A percentile compares a stretch with the other conserved stretches of the same genome.
phyloP scores from a whole-genome alignment of 2,329 filamentous ascomycete genomes.

The Lojkania enalia region DNA sequence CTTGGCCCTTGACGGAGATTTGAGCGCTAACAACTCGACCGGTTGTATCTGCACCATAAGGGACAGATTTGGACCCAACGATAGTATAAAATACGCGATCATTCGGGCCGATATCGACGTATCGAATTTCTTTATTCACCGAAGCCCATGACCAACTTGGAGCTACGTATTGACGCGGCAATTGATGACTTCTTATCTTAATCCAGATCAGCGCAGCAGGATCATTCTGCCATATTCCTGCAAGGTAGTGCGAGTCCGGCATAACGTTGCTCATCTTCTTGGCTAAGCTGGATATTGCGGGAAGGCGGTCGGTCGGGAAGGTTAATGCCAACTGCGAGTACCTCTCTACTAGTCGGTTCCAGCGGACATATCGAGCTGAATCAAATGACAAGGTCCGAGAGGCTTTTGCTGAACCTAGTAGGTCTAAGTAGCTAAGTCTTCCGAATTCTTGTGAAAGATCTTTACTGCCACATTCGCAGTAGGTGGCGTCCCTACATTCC shows the following conservation, averaged over 20 bases:
- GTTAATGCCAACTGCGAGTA: not conserved
- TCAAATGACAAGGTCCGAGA: not conserved
- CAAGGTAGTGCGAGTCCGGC: not conserved
- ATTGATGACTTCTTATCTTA: not conserved
- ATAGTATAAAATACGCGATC: not conserved
- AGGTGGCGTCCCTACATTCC: not conserved
- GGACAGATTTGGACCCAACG: not conserved
- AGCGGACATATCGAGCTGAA: not conserved
- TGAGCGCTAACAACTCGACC: not conserved
- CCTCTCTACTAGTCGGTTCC: not conserved
- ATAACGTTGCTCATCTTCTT: not conserved
- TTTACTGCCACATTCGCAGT: not conserved
- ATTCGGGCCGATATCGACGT: not conserved
- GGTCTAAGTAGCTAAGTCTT: not conserved
- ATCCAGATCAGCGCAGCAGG: not conserved
- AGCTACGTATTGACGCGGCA: not conserved
- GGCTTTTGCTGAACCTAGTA: not conserved
- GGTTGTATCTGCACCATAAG: not conserved
- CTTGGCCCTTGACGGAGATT: not conserved
- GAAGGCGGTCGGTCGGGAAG: constrained; percentile 3
- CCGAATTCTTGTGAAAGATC: not conserved
- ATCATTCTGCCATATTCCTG: constrained; percentile 2
- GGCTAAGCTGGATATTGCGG: not conserved
- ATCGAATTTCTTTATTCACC: not conserved
- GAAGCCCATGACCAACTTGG: constrained; percentile 6